Evolutionary conservation across 2,329 filamentous ascomycete genomes (phyloP).

Genomic region (Bipolaris zeicola): DNA sequence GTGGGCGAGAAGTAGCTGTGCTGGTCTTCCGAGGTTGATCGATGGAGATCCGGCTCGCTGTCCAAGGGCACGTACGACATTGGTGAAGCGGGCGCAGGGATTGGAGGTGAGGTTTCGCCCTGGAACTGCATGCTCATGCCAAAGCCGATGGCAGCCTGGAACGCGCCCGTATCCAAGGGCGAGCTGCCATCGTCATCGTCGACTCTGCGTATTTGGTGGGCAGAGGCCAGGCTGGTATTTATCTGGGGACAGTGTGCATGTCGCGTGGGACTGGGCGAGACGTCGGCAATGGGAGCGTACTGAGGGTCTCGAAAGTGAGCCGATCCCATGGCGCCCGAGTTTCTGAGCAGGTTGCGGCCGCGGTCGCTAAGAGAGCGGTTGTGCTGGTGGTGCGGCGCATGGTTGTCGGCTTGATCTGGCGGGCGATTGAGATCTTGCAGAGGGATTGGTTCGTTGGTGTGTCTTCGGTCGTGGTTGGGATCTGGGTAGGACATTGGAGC

Average conservation of each 20-base stretch:
- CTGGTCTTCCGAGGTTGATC: conserved; percentile 59
- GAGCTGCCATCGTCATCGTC: conserved; percentile 47
- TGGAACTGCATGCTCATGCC: conserved; percentile 56
- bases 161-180: conserved; percentile 54
- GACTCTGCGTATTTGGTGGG: conserved; percentile 32
- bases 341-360: conserved; percentile 54
- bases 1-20: conserved; percentile 60
- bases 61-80: conserved; percentile 56
- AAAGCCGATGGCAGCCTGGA: conserved; percentile 56
- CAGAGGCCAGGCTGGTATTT: conserved; percentile 43
- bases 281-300: conserved; percentile 61
- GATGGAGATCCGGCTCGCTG: conserved; percentile 38
- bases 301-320: conserved; percentile 48
- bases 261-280: conserved; percentile 57
- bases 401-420: conserved; percentile 42
- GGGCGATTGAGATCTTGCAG: conserved; percentile 62
- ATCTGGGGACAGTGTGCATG: conserved; percentile 37
- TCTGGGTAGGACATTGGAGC: conserved; percentile 57
- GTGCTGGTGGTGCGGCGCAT: conserved; percentile 35
- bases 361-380: conserved; percentile 57
- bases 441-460: conserved; percentile 69
- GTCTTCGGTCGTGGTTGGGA: conserved; percentile 53
- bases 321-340: conserved; percentile 50
- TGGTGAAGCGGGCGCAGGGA: conserved; percentile 28
- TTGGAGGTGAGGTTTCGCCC: conserved; percentile 44